Evolutionary conservation across 225 moss, liverwort and hornwort genomes (phyloP).

Genomic region (Lunularia cruciata): DNA sequence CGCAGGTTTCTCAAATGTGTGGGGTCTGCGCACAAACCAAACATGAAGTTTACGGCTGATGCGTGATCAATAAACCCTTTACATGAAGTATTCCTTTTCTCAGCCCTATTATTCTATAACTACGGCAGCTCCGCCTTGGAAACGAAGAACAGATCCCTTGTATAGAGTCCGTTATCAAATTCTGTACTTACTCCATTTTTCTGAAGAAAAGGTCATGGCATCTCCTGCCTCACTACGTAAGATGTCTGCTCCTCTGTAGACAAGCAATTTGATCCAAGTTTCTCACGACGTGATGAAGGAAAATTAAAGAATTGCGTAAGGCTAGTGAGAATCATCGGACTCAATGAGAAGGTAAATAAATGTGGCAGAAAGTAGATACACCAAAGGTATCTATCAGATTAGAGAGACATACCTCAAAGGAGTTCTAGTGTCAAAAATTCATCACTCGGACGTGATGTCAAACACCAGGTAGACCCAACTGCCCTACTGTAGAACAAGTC

Average conservation of each 20-base stretch:
- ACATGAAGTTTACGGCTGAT: not conserved
- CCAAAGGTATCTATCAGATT: too few relatives aligned
- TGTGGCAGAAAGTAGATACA: too few relatives aligned
- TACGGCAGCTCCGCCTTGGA: too few relatives aligned
- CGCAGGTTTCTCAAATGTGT: not conserved
- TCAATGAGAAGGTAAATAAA: too few relatives aligned
- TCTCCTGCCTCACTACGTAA: not conserved
- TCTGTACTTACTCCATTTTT: conserved; percentile 11
- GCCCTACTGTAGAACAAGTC: conserved; percentile 28
- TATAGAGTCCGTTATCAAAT: too few relatives aligned
- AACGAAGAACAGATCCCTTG: too few relatives aligned
- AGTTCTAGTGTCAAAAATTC: not conserved
- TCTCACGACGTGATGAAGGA: too few relatives aligned
- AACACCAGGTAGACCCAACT: conserved; percentile 24
- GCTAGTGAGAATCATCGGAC: too few relatives aligned
- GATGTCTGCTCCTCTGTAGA: conserved; percentile 9
- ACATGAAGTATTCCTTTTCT: too few relatives aligned
- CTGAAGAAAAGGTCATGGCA: not conserved
- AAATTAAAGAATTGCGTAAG: too few relatives aligned
- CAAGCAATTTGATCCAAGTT: not conserved
- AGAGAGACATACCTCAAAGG: conserved; percentile 5
- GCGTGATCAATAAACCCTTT: not conserved
- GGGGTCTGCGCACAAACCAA: not conserved
- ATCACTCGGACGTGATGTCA: conserved; percentile 8
- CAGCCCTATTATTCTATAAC: too few relatives aligned